These are phyloP conservation scores for Plasmopara muralis DNA, from an alignment of 352 stramenopile species.

Conservation along the genomic window DNA sequence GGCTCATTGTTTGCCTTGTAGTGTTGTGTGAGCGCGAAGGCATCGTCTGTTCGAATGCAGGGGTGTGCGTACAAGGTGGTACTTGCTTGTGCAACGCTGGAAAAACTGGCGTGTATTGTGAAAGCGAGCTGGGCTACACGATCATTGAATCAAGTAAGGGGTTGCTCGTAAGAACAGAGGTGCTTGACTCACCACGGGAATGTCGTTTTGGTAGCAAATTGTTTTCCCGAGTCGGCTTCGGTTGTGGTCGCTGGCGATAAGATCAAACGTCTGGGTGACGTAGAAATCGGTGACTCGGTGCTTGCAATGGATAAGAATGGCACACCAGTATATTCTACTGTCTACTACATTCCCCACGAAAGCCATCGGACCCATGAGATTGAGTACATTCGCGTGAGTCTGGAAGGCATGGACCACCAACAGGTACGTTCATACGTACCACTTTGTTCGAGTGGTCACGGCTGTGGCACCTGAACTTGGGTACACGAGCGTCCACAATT, in stretches of 20 bases:
- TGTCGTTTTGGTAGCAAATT: conserved; percentile 30
- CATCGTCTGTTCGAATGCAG: conserved; percentile 55
- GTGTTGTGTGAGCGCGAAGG: conserved; percentile 72
- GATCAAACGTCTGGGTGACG: conserved; percentile 19
- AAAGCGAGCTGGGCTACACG: conserved; percentile 39
- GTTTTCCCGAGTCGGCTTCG: conserved; percentile 46
- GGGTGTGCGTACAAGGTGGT: conserved; percentile 59
- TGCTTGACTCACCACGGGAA: too few relatives aligned
- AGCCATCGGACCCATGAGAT: conserved; percentile 7
- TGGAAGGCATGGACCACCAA: conserved; percentile 23
- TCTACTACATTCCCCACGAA: conserved; percentile 69
- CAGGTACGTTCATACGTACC: conserved; percentile 4
- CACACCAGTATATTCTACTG: conserved; percentile 31
- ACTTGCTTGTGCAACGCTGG: conserved; percentile 54
- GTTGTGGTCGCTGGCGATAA: conserved; percentile 25
- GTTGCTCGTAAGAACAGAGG: too few relatives aligned
- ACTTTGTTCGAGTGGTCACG: too few relatives aligned
- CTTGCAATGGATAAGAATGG: conserved; percentile 39
- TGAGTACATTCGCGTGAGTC: conserved; percentile 29
- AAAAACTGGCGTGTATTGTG: conserved; percentile 54
- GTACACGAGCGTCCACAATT: conserved; percentile 1
- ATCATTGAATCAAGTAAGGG: conserved; percentile 38
- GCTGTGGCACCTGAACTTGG: not conserved
- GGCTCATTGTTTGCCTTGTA: conserved; percentile 15
- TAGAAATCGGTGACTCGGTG: conserved; percentile 47